Evolutionary conservation across 2,329 filamentous ascomycete genomes (phyloP).

Genomic region (Venturia oleaginea): DNA sequence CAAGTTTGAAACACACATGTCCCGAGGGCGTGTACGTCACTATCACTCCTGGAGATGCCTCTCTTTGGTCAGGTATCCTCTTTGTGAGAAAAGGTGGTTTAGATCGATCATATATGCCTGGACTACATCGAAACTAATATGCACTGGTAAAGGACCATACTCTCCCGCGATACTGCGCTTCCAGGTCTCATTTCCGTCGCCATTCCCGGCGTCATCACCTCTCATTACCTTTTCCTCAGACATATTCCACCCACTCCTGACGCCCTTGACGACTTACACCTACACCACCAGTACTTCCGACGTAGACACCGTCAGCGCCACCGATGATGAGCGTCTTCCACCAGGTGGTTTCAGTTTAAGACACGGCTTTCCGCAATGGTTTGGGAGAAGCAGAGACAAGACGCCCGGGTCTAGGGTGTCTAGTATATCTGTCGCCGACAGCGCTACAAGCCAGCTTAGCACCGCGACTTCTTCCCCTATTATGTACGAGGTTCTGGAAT

Average conservation of each 20-base stretch:
- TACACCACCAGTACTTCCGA: constrained; percentile 64
- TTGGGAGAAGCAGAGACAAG: constrained; percentile 38
- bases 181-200: constrained; percentile 75
- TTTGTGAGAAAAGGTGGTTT: constrained; percentile 75
- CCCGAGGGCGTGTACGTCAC: constrained; percentile 82
- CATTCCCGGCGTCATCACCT: constrained; percentile 71
- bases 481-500: constrained; percentile 63
- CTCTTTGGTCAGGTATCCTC: constrained; percentile 80
- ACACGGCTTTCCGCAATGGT: constrained; percentile 89
- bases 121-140: not conserved
- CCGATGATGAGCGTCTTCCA: constrained; percentile 71
- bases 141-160: constrained; percentile 64
- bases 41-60: constrained; percentile 70
- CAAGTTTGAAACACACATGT: constrained; percentile 70
- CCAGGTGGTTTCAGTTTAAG: constrained; percentile 85
- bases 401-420: not conserved
- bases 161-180: constrained; percentile 80
- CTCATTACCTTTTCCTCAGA: constrained; percentile 83
- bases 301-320: constrained; percentile 70
- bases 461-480: constrained; percentile 23
- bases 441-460: not conserved
- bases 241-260: constrained; percentile 89
- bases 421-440: not conserved
- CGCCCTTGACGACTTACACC: constrained; percentile 88
- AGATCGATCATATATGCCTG: not conserved